Evolutionary conservation across 129 eudicot species (phyloP).

Genomic region (Sambucus nigra): DNA sequence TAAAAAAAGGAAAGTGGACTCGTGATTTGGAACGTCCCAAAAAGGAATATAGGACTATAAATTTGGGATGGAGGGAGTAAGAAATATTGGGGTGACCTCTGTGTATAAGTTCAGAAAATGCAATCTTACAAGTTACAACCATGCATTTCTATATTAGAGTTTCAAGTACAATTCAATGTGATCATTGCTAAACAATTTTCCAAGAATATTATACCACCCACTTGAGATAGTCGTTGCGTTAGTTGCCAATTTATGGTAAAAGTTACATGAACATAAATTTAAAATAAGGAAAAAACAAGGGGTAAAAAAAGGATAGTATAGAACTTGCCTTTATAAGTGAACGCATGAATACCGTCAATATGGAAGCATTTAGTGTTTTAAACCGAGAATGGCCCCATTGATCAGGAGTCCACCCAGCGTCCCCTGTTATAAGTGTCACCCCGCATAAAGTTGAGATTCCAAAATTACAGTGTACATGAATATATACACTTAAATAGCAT

Average conservation of each 20-base stretch:
- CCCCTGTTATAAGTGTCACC: constrained; percentile 40
- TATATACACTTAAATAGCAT: neutral
- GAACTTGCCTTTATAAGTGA: constrained; percentile 64
- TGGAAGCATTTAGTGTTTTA: constrained; percentile 42
- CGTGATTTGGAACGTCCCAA: too few species aligned
- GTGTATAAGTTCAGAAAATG: neutral
- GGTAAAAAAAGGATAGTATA: neutral
- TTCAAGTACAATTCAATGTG: neutral
- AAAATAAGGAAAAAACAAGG: neutral
- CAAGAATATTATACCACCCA: neutral
- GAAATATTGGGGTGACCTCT: neutral
- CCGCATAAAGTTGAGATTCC: constrained; percentile 6
- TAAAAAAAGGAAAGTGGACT: too few species aligned
- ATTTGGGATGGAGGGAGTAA: too few species aligned
- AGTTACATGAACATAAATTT: neutral
- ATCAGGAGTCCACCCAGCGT: constrained; percentile 97
- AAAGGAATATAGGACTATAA: too few species aligned
- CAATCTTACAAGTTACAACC: neutral
- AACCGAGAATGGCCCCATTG: constrained; percentile 87
- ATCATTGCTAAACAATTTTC: neutral
- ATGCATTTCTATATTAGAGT: neutral
- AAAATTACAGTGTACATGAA: neutral
- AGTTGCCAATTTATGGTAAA: neutral
- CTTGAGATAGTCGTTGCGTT: neutral
- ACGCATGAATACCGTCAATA: constrained; percentile 81